Percentiles rank a stretch among this genome's conserved stretches.
Conservation (phyloP, 371 early-diverging fungal genomes). For the Polyrhizophydium stewartii region DNA sequence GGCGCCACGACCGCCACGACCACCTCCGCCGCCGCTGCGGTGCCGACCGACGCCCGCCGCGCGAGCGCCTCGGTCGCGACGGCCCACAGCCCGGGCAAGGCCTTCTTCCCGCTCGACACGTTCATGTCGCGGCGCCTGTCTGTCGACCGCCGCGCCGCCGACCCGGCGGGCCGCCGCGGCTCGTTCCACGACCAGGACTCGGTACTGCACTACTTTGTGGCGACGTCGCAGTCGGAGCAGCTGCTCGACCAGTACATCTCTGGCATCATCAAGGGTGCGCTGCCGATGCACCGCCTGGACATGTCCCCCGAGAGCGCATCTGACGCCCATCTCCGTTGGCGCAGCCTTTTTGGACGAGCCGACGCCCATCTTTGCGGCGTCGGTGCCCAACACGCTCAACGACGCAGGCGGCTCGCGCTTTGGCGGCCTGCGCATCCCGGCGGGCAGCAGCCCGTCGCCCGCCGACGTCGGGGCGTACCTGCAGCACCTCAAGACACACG, state of each 20-base stretch:
- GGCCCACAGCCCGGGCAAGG: background rate
- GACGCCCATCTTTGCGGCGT: constrained; percentile 25
- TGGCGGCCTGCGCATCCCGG: background rate
- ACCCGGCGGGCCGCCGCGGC: constrained; percentile 4
- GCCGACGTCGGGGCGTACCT: constrained; percentile 9
- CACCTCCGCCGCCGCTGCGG: too few relatives aligned
- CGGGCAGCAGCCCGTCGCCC: background rate
- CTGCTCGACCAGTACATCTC: constrained; percentile 33
- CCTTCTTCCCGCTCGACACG: background rate
- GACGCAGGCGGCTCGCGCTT: constrained; percentile 10
- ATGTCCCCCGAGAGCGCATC: too few relatives aligned
- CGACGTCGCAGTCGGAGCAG: constrained; percentile 29
- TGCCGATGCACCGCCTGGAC: background rate
- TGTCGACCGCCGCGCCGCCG: background rate
- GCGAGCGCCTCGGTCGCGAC: too few relatives aligned
- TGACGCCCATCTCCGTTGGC: background rate
- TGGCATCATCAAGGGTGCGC: constrained; percentile 24
- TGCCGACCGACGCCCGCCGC: too few relatives aligned
- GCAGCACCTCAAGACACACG: constrained; percentile 30
- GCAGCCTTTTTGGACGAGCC: constrained; percentile 34
- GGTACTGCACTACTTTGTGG: constrained; percentile 41
- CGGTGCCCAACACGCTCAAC: constrained; percentile 12
- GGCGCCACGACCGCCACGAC: too few relatives aligned
- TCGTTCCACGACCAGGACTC: constrained; percentile 31
- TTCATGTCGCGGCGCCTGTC: background rate